Evolutionary conservation across 768 basidiomycete genomes (phyloP), one percentile per base, ranked within the genome.

Genomic region (Lactifluus hygrophoroides): DNA sequence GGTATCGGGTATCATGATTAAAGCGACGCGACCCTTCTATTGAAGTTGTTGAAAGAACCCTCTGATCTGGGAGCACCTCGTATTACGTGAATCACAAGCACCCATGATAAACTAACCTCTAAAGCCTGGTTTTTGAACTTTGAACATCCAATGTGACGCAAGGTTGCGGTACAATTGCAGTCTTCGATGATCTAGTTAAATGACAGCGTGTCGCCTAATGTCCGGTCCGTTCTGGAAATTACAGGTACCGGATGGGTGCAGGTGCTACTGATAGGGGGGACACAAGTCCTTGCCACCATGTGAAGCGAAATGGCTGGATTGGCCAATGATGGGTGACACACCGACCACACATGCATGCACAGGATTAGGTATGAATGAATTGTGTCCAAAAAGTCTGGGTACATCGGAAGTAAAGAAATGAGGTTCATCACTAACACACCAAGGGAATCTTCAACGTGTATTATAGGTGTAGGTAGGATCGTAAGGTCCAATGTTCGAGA

Each of bases 381-480:
- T 49, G 5, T 30, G 47, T 49, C 16, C 23, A 23, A 56, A 40
- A 49, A 9, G 57, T 58, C 57, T 46, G 35, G n/a, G 40, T 48
- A 47, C 34, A 45, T 46, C 38, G 16, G 13, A 56, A 48, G 16
- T 34, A 56, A 30, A 40, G 14, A 56, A 46, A 51, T 17, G 1
- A 37, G 19, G 19, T 43, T 10, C 14, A 7, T 19, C 40, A 19
- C 19, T 16, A 6, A 19, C 9, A 32, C 16, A 42, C 40, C 37
- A 19, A 40, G n/a, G 21, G 44, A 34, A 23, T 25, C 8, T 9
- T 9, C 17, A 48, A 49, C 9, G 47, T 21, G 25, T 23, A n/a
- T 17, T 27, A 27, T 21, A 30, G n/a, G 23, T n/a, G 30, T 28
- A 28, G 21, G 5, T 30, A 43, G 5, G 42, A 35, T 37, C 50